phyloP scores from a whole-genome alignment of 116 monocot genomes.

The Papilionanthe hybrid region DNA sequence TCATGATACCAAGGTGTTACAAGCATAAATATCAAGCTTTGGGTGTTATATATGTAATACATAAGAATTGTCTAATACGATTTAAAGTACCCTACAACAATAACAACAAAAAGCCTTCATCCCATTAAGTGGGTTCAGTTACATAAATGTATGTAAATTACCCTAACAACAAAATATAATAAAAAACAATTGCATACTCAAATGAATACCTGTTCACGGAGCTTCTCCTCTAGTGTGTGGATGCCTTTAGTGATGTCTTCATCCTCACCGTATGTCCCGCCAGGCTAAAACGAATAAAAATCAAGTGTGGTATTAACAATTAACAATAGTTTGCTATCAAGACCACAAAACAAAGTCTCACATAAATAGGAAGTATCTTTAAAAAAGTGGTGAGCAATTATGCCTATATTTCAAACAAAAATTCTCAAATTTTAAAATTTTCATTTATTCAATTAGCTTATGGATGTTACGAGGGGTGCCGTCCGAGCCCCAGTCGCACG shows the following conservation, averaged over 20 bases:
- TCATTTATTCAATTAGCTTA: background rate
- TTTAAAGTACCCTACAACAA: too few relatives aligned
- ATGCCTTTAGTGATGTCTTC: constrained; percentile 47
- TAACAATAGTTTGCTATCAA: background rate
- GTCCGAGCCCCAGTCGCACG: too few relatives aligned
- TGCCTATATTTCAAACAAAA: too few relatives aligned
- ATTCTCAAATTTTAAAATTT: background rate
- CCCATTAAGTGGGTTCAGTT: too few relatives aligned
- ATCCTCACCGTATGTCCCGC: constrained; percentile 39
- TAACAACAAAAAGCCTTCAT: too few relatives aligned
- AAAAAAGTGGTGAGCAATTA: too few relatives aligned
- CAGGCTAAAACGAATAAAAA: constrained; percentile 37
- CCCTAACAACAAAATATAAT: background rate
- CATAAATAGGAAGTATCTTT: background rate
- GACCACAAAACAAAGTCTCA: background rate
- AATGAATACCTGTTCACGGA: constrained; percentile 40
- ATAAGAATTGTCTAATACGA: too few relatives aligned
- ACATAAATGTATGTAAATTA: too few relatives aligned
- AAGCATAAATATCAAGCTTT: too few relatives aligned
- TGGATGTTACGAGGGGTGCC: background rate
- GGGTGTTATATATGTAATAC: too few relatives aligned
- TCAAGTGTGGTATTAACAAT: background rate
- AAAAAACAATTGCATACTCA: background rate
- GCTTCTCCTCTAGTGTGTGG: constrained; percentile 27
- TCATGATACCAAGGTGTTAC: too few relatives aligned